phyloP scores from a whole-genome alignment of 176 grass and related monocot species.

The Avena atlantica region DNA sequence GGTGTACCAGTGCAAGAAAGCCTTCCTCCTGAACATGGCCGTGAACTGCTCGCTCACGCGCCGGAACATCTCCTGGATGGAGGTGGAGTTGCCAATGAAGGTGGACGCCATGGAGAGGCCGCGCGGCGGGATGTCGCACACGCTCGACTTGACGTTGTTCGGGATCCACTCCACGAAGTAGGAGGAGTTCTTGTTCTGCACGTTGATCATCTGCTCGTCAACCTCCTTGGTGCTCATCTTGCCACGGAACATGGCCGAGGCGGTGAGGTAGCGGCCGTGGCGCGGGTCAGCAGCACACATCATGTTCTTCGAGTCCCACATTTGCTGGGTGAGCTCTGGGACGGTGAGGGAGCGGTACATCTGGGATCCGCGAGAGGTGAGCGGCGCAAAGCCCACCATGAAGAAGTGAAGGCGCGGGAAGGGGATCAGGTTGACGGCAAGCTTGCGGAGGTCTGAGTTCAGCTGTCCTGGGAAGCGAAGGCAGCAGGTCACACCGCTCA shows the following conservation, averaged over 20 bases:
- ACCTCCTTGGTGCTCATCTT: slow-evolving; percentile 97
- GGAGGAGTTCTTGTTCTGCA: slow-evolving; percentile 86
- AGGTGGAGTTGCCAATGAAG: slow-evolving; percentile 79
- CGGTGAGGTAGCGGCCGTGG: slow-evolving; percentile 77
- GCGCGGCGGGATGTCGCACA: slow-evolving; percentile 71
- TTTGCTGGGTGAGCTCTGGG: slow-evolving; percentile 77
- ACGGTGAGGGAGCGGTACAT: slow-evolving; percentile 76
- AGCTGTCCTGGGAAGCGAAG: slow-evolving; percentile 85
- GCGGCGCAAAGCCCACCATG: slow-evolving; percentile 82
- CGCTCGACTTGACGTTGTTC: slow-evolving; percentile 76
- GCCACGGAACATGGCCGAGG: slow-evolving; percentile 78
- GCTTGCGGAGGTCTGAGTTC: slow-evolving; percentile 82
- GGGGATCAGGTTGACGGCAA: slow-evolving; percentile 78
- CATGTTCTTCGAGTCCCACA: slow-evolving; percentile 93
- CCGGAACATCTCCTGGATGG: slow-evolving; percentile 85
- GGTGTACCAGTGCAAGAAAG: slow-evolving; percentile 89
- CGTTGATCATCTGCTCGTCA: slow-evolving; percentile 82
- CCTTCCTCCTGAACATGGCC: slow-evolving; percentile 91
- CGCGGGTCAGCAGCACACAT: slow-evolving; percentile 76
- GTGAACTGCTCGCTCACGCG: slow-evolving; percentile 84
- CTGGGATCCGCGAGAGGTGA: slow-evolving; percentile 77
- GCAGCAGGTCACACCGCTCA: slow-evolving; percentile 83
- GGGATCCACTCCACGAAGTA: slow-evolving; percentile 91
- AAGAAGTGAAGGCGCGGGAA: slow-evolving; percentile 90
- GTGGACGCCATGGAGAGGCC: slow-evolving; percentile 76